A percentile compares a stretch with the other conserved stretches of the same genome.
These are phyloP conservation scores for Cordia subcordata DNA, from an alignment of 257 asterid genomes.

Conservation along the genomic window DNA sequence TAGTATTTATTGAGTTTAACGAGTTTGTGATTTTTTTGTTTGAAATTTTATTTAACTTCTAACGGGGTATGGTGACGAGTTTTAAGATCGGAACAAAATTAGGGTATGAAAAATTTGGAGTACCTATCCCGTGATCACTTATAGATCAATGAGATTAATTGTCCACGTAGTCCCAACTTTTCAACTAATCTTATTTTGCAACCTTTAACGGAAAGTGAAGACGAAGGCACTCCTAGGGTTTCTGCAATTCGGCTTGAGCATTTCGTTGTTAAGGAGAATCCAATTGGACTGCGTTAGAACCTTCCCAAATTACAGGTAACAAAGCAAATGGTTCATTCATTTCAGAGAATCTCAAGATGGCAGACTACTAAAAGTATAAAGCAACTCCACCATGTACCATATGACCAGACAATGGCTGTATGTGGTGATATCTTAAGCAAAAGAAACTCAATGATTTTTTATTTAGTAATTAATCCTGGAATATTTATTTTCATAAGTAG, in stretches of 20 bases:
- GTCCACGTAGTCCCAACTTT: constrained; percentile 40
- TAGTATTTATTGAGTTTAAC: too few species aligned
- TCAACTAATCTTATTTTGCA: constrained; percentile 4
- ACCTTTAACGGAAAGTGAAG: background rate
- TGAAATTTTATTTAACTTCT: too few species aligned
- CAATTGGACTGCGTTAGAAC: constrained; percentile 11
- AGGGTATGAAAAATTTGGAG: too few species aligned
- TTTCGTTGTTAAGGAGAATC: constrained; percentile 15
- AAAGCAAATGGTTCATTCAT: constrained; percentile 9
- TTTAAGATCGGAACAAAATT: too few species aligned
- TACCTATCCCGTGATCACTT: too few species aligned
- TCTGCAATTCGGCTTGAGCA: background rate
- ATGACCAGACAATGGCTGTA: constrained; percentile 2
- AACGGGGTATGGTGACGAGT: too few species aligned
- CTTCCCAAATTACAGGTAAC: constrained; percentile 15
- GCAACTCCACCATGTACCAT: constrained; percentile 39
- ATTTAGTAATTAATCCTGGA: constrained; percentile 9
- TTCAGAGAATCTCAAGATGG: constrained; percentile 20
- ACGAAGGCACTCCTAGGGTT: constrained; percentile 19
- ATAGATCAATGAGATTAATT: too few species aligned
- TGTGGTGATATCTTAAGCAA: constrained; percentile 15
- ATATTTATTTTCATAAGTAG: constrained; percentile 15
- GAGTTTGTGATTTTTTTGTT: too few species aligned
- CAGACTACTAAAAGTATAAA: constrained; percentile 34
- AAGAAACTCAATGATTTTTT: constrained; percentile 6